Evolutionary conservation across 495 filamentous ascomycete species (phyloP), one percentile per base, ranked within the genome.

Genomic region (Aspergillus cristatus): DNA sequence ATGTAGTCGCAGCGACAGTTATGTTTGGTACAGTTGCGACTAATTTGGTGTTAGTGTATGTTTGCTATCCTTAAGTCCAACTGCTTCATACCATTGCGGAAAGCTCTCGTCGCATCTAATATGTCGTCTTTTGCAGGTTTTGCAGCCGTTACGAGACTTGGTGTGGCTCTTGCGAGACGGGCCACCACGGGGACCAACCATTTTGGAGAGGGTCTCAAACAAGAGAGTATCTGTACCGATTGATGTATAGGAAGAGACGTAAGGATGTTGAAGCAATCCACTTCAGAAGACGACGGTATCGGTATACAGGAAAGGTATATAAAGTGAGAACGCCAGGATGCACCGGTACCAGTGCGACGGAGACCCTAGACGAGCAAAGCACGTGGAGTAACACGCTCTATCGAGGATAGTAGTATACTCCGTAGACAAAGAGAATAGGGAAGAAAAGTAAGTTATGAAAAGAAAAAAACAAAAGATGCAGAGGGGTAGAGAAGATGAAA

Each of bases 1-100:
- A 93, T 90, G 62, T 97, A 98, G 49, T 94, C 90, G 62, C 91
- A 98, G 54, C 88, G 81, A 49, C 93, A 90, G 67, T 94, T 94
- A 61, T 98, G 91, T 59, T 97, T 97, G 37, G 90, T 95, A 63
- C 91, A 98, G 63, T 97, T 97, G 44, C 86, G 86, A 66, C 90
- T 97, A 49, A 48, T 14, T 3, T 30, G 11, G 28, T 14, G 5
- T 70, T 38, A 71, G 63, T 42, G 20, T 33, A 31, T 25, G 37
- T 16, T 34, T 12, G 13, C 32, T 13, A 29, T 5, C 6, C 22
- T 16, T 15, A 7, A n/a, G n/a, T n/a, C n/a, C n/a, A n/a, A n/a
- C n/a, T n/a, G n/a, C n/a, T 10, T 62, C 70, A 46, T 73, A 96
- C 90, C 91, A 98, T 78, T 98, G 91, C 15, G 93, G 91, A 50